These are phyloP conservation scores for Cryomyces antarcticus DNA, from an alignment of 495 filamentous ascomycete genomes.

Conservation along the genomic window DNA sequence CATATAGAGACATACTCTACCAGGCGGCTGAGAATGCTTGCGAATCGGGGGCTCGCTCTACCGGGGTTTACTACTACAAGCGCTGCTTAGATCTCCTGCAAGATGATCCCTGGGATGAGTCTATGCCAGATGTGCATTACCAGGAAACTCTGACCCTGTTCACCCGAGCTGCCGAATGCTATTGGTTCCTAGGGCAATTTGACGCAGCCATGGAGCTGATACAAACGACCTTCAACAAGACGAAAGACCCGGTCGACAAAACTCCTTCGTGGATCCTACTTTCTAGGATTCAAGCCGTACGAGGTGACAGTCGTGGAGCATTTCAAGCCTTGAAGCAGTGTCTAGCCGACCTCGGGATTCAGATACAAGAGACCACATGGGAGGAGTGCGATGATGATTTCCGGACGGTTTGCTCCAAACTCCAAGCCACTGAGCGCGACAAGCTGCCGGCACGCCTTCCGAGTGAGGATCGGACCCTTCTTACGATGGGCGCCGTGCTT, in stretches of 20 bases:
- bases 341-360: conserved; percentile 42
- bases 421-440: conserved; percentile 38
- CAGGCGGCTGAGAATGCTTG: conserved; percentile 55
- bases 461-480: conserved; percentile 30
- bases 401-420: conserved; percentile 31
- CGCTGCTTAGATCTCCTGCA: conserved; percentile 61
- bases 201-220: conserved; percentile 43
- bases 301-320: conserved; percentile 45
- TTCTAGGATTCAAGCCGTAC: conserved; percentile 52
- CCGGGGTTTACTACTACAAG: conserved; percentile 58
- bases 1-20: conserved; percentile 53
- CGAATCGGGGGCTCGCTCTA: conserved; percentile 59
- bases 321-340: conserved; percentile 48
- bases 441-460: conserved; percentile 30
- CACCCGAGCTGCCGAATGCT: conserved; percentile 59
- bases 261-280: conserved; percentile 59
- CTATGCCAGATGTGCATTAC: conserved; percentile 51
- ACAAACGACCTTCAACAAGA: conserved; percentile 40
- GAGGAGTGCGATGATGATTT: conserved; percentile 61
- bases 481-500: conserved; percentile 52
- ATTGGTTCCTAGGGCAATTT: conserved; percentile 51
- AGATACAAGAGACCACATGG: conserved; percentile 42
- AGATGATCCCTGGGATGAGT: conserved; percentile 54
- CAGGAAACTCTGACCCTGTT: conserved; percentile 64
- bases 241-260: conserved; percentile 48